Base-by-base conservation (phyloP, 202 grass and related monocot genomes). In the Eragrostis tef region DNA sequence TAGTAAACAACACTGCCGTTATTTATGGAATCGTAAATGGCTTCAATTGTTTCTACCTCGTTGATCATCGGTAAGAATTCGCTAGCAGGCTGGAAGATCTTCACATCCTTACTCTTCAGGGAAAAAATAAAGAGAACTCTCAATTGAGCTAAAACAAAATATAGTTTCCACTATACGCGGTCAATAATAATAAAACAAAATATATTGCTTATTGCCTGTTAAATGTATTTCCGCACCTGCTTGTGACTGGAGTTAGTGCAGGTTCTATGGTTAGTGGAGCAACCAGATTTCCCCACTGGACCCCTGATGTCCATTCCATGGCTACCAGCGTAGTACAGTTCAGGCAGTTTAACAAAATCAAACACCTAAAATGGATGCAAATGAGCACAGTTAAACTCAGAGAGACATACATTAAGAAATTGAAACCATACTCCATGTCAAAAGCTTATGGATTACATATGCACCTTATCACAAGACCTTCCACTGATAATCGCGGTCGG, bases 301-400 rank as follows among this genome's bases (percentile, higher is more conserved):
- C 84, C 81, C 77, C 89, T 85, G 34, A 87, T 89, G 42, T 92
- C 90, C 84, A 89, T 89, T 64, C 87, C 87, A 82, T 92, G 90
- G 46, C 90, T 89, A 71, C 90, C 90, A 81, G 90, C 90, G 73
- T 92, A 92, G 74, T 92, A 84, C 17, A 92, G 62, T 71, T 89
- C 77, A 2, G 76, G 64, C 19, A 92, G 73, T 61, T 73, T 81
- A 19, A 92, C 73, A 81, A 92, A 92, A 63, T 89, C 77, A 58
- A 84, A 74, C 54, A 92, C 84, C 90, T 89, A 82, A 67, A 64
- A 43, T 67, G 22, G 56, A 64, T 66, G 56, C 3, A 66, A 52
- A 58, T 1, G 36, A 64, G 42, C 43, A 43, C 7, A 64, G 12
- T 48, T 62, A 50, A 29, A 6, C 0, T 36, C 19, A 64, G n/a